Conservation (phyloP, 495 filamentous ascomycete species). For the Talaromyces liani region DNA sequence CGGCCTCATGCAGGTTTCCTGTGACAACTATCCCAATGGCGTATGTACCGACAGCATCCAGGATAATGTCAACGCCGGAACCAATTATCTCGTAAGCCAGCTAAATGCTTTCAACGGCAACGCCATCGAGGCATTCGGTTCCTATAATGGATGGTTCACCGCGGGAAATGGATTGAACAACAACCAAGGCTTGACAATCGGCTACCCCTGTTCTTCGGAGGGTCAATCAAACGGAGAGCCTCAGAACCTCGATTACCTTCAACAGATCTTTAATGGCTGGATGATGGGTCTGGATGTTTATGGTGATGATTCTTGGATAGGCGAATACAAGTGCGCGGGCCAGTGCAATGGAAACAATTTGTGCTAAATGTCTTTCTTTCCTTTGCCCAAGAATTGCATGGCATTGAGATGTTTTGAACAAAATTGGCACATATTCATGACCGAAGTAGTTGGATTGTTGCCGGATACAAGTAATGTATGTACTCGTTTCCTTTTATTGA, state of each 20-base stretch:
- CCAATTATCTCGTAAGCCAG: conserved; percentile 19
- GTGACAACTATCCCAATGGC: conserved; percentile 28
- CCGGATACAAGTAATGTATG: too few species aligned
- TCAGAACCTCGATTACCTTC: conserved; percentile 25
- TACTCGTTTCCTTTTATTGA: too few species aligned
- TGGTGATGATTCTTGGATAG: conserved; percentile 22
- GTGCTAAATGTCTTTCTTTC: conserved; percentile 9
- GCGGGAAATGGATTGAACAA: conserved; percentile 15
- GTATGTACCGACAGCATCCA: conserved; percentile 22
- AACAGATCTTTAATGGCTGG: conserved; percentile 26
- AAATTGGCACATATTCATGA: background rate
- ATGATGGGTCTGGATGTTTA: conserved; percentile 22
- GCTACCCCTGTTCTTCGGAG: conserved; percentile 25
- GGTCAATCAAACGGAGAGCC: conserved; percentile 22
- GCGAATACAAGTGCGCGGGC: conserved; percentile 14
- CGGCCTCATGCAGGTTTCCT: conserved; percentile 29
- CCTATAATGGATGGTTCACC: conserved; percentile 29
- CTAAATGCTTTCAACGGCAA: conserved; percentile 18
- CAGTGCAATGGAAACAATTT: conserved; percentile 13
- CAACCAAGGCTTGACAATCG: conserved; percentile 19
- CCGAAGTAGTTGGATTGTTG: too few species aligned
- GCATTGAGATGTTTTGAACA: background rate
- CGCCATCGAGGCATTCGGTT: conserved; percentile 23
- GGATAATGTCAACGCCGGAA: conserved; percentile 28
- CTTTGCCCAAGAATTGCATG: background rate